Percentiles rank a stretch among this genome's conserved stretches.
phyloP scores from a whole-genome alignment of 208 protist genomes.

The Leishmania tropica region DNA sequence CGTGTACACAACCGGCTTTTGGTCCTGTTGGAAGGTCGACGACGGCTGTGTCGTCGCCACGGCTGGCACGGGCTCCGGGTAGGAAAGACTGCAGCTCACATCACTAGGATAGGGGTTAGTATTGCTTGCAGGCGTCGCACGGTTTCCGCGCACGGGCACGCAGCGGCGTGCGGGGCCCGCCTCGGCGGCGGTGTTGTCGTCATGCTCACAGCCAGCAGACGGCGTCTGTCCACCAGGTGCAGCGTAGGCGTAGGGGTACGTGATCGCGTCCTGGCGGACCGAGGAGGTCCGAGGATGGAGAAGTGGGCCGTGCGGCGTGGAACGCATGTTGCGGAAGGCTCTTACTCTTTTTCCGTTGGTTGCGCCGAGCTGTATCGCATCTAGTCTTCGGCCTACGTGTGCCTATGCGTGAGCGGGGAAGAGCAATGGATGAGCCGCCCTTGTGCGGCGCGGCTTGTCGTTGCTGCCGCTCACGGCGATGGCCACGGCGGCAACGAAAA shows the following conservation, averaged over 20 bases:
- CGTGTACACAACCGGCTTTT: conserved; percentile 36
- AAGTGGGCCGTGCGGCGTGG: conserved; percentile 7
- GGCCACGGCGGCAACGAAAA: background rate
- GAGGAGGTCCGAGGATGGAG: background rate
- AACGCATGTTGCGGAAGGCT: background rate
- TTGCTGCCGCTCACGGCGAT: background rate
- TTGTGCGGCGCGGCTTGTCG: background rate
- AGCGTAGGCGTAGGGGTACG: background rate
- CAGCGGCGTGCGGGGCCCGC: background rate
- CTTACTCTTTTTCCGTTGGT: background rate
- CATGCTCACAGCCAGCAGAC: background rate
- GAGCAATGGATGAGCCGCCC: background rate
- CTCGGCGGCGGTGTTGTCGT: background rate
- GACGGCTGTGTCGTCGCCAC: background rate
- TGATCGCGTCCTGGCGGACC: conserved; percentile 6
- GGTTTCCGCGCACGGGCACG: background rate
- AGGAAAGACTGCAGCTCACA: background rate
- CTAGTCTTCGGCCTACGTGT: background rate
- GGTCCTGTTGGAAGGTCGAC: background rate
- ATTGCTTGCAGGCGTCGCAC: background rate
- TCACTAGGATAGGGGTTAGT: background rate
- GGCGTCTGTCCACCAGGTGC: background rate
- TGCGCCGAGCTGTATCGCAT: background rate
- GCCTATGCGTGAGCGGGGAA: background rate
- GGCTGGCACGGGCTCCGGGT: background rate